Evolutionary conservation across 495 filamentous ascomycete genomes (phyloP).

Genomic region (Zalerion maritima): DNA sequence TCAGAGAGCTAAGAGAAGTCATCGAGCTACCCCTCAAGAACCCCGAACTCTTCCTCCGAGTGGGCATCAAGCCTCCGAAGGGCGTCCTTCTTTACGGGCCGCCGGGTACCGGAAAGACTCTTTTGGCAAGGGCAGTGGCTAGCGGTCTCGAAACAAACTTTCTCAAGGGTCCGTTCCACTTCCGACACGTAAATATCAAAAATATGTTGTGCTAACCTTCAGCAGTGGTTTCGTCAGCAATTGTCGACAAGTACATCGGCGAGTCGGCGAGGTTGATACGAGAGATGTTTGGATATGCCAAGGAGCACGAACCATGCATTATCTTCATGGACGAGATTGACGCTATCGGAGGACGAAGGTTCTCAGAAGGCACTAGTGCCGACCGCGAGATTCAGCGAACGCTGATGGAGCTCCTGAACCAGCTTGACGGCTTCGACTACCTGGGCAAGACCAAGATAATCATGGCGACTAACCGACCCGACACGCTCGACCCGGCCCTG

Average conservation of each 20-base stretch:
- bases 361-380: constrained; percentile 96
- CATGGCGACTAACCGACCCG: constrained; percentile 98
- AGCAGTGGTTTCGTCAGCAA: constrained; percentile 94
- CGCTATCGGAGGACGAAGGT: constrained; percentile 91
- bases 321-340: constrained; percentile 99
- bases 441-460: constrained; percentile 99
- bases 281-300: constrained; percentile 99
- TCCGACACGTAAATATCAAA: constrained; percentile 5
- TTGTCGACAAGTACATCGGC: constrained; percentile 99
- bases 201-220: constrained; percentile 11
- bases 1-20: constrained; percentile 91
- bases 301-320: constrained; percentile 98
- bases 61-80: constrained; percentile 98
- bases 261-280: constrained; percentile 94
- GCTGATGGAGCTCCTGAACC: constrained; percentile 97
- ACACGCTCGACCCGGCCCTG: constrained; percentile 91
- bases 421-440: constrained; percentile 98
- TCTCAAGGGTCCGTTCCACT: constrained; percentile 60
- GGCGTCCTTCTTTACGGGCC: constrained; percentile 97
- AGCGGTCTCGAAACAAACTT: constrained; percentile 98
- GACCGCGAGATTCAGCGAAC: constrained; percentile 99
- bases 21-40: constrained; percentile 98
- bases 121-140: constrained; percentile 88
- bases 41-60: constrained; percentile 89
- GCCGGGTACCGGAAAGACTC: constrained; percentile 92